Conservation (phyloP, 495 filamentous ascomycete species). For the Chaetomium cochliodes region DNA sequence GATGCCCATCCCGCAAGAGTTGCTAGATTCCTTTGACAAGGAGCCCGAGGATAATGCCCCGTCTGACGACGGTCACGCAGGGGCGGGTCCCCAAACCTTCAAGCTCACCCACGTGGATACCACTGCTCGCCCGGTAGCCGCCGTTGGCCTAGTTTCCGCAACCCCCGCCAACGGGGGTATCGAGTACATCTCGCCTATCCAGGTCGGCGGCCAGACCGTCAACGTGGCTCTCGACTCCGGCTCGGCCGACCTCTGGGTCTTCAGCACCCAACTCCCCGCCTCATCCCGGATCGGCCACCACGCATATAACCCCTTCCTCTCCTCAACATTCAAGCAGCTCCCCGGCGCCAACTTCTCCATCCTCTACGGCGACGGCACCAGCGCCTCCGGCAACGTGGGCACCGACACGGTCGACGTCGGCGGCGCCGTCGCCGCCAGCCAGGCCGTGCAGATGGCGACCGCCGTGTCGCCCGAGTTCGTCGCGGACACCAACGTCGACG, state of each 20-base stretch:
- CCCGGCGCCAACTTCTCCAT: slow-evolving; percentile 58
- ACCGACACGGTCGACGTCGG: slow-evolving; percentile 74
- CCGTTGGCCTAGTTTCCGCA: slow-evolving; percentile 56
- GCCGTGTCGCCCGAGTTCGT: slow-evolving; percentile 63
- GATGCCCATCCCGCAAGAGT: slow-evolving; percentile 46
- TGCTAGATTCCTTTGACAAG: slow-evolving; percentile 41
- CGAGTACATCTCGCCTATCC: slow-evolving; percentile 70
- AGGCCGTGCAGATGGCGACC: slow-evolving; percentile 71
- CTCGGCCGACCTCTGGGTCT: slow-evolving; percentile 81
- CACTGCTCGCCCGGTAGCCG: slow-evolving; percentile 21
- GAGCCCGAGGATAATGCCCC: slow-evolving; percentile 23
- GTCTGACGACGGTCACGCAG: slow-evolving; percentile 14
- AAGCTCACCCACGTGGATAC: slow-evolving; percentile 21
- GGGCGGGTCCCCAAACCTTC: neutral
- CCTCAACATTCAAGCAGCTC: slow-evolving; percentile 50
- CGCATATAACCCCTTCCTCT: slow-evolving; percentile 62
- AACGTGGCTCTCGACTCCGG: slow-evolving; percentile 83
- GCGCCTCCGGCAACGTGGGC: slow-evolving; percentile 64
- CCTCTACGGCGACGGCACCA: slow-evolving; percentile 71
- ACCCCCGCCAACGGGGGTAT: slow-evolving; percentile 61
- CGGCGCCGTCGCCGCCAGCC: slow-evolving; percentile 61
- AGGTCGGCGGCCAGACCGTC: slow-evolving; percentile 69
- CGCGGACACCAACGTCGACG: slow-evolving; percentile 60
- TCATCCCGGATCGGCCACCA: slow-evolving; percentile 50
- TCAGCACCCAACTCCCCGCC: slow-evolving; percentile 61